Evolutionary conservation across 2,329 filamentous ascomycete species (phyloP).

Genomic region (Fusarium abutilonis): DNA sequence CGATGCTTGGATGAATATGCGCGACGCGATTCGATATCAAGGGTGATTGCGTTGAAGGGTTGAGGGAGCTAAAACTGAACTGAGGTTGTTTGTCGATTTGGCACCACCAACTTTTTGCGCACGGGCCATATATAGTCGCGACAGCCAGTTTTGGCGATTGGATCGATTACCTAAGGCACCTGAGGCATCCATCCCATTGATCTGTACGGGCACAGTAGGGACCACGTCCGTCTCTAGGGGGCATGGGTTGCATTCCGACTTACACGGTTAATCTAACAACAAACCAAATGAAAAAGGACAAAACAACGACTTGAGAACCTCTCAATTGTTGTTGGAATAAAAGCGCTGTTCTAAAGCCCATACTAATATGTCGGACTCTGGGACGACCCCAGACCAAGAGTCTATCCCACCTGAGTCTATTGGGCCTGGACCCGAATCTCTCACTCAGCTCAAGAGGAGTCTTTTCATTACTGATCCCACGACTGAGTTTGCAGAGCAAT

Average conservation of each 20-base stretch:
- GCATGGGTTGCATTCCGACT: slow-evolving; percentile 36
- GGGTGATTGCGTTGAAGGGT: slow-evolving; percentile 19
- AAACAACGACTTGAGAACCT: background rate
- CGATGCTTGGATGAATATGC: background rate
- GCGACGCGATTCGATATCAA: slow-evolving; percentile 15
- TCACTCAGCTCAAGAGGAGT: slow-evolving; percentile 36
- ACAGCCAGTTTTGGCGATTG: slow-evolving; percentile 8
- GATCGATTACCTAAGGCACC: slow-evolving; percentile 24
- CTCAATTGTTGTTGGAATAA: background rate
- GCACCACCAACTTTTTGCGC: slow-evolving; percentile 41
- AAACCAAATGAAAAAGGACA: slow-evolving; percentile 19
- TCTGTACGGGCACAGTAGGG: slow-evolving; percentile 6
- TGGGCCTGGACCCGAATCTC: slow-evolving; percentile 35
- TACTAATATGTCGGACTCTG: slow-evolving; percentile 37
- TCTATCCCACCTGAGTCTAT: slow-evolving; percentile 31
- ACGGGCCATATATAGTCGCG: slow-evolving; percentile 33
- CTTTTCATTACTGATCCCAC: slow-evolving; percentile 42
- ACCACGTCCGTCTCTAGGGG: slow-evolving; percentile 43
- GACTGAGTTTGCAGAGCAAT: slow-evolving; percentile 63
- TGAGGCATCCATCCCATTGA: background rate
- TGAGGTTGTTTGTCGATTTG: slow-evolving; percentile 22
- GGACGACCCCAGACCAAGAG: slow-evolving; percentile 31
- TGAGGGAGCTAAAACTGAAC: slow-evolving; percentile 17
- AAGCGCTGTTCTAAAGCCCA: background rate
- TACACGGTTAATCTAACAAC: slow-evolving; percentile 35